phyloP scores from a whole-genome alignment of 2,329 filamentous ascomycete species.

The Trichoderma polysporum region DNA sequence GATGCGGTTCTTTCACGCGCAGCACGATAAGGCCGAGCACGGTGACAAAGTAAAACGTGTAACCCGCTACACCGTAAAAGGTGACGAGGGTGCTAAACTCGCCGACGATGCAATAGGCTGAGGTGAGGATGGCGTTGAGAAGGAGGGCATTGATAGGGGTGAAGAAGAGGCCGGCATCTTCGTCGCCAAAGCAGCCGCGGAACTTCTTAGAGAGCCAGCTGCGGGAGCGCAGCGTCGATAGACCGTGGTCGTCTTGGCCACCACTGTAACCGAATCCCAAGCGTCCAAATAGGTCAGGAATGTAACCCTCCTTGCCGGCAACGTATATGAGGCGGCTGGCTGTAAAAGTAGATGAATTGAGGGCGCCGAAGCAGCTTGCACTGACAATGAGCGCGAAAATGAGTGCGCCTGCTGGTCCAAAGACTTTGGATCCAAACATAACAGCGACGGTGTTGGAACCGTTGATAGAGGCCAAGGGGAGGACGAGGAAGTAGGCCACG shows the following conservation, averaged over 20 bases:
- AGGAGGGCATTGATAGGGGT: conserved; percentile 91
- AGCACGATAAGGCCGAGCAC: conserved; percentile 91
- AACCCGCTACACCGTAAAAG: conserved; percentile 96
- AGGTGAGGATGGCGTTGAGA: conserved; percentile 74
- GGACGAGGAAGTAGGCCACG: conserved; percentile 88
- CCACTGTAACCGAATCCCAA: conserved; percentile 65
- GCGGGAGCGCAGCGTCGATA: conserved; percentile 48
- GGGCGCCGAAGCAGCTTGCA: conserved; percentile 87
- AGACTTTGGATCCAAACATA: conserved; percentile 85
- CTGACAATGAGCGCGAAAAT: conserved; percentile 86
- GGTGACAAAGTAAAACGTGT: conserved; percentile 95
- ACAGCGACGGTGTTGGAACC: conserved; percentile 94
- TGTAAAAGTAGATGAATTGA: conserved; percentile 94
- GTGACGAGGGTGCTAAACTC: conserved; percentile 91
- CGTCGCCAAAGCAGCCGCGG: conserved; percentile 68
- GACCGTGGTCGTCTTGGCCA: conserved; percentile 35
- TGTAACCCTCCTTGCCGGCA: conserved; percentile 91
- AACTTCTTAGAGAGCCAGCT: conserved; percentile 60
- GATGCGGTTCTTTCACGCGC: conserved; percentile 78
- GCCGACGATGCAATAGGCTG: conserved; percentile 77
- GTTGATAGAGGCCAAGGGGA: conserved; percentile 78
- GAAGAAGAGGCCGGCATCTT: conserved; percentile 77
- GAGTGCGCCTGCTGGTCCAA: conserved; percentile 78
- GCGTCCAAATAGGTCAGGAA: conserved; percentile 78
- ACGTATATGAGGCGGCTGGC: conserved; percentile 89